Conservation (phyloP, 1,139 yeast species). For the Geotrichum macrosporum region DNA sequence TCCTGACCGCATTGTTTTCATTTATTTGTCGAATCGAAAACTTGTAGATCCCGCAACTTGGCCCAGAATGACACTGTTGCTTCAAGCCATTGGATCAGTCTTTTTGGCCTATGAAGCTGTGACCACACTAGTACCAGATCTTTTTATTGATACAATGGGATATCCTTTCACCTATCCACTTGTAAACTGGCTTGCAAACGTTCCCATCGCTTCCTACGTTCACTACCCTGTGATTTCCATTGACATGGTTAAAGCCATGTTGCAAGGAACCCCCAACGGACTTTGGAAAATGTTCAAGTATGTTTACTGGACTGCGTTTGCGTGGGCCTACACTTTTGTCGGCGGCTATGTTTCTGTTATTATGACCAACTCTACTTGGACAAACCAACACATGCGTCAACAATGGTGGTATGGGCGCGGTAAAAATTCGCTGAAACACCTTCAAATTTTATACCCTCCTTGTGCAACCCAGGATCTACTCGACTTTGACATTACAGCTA, state of each 20-base stretch:
- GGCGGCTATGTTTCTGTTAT: constrained; percentile 66
- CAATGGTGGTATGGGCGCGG: constrained; percentile 51
- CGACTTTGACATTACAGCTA: constrained; percentile 25
- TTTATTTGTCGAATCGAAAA: constrained; percentile 59
- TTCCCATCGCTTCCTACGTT: constrained; percentile 82
- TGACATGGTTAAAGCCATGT: constrained; percentile 61
- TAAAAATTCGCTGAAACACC: constrained; percentile 27
- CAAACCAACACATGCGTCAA: constrained; percentile 60
- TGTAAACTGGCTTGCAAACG: constrained; percentile 49
- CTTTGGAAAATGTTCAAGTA: constrained; percentile 45
- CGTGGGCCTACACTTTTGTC: constrained; percentile 53
- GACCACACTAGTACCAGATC: constrained; percentile 67
- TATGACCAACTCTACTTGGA: constrained; percentile 89
- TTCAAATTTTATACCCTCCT: constrained; percentile 74
- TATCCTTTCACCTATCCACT: constrained; percentile 68
- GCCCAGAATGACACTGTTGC: constrained; percentile 75
- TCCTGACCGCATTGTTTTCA: constrained; percentile 56
- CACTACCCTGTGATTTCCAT: constrained; percentile 89
- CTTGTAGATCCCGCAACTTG: constrained; percentile 69
- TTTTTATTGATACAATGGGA: constrained; percentile 95
- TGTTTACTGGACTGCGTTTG: constrained; percentile 66
- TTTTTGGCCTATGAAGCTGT: constrained; percentile 69
- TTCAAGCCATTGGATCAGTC: constrained; percentile 81
- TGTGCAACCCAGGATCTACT: constrained; percentile 62
- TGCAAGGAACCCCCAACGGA: constrained; percentile 18